A percentile compares a stretch with the other conserved stretches of the same genome.
These are phyloP conservation scores for Hypoxylon trugodes DNA, from an alignment of 495 filamentous ascomycete genomes.

Conservation along the genomic window DNA sequence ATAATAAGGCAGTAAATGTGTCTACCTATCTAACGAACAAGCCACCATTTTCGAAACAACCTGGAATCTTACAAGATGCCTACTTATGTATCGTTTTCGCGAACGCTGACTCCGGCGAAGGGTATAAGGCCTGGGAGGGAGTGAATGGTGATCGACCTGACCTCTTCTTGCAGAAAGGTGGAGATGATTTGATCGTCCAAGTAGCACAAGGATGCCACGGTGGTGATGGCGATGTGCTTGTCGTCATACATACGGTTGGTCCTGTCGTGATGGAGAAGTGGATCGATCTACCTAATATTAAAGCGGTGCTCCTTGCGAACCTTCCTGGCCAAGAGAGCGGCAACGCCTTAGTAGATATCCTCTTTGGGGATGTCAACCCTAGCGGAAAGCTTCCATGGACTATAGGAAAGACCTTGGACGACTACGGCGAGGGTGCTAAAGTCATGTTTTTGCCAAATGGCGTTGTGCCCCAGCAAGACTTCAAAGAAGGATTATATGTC, in stretches of 20 bases:
- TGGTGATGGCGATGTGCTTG: constrained; percentile 73
- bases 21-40: constrained; percentile 69
- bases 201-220: constrained; percentile 76
- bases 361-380: constrained; percentile 86
- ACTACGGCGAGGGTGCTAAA: constrained; percentile 83
- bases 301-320: constrained; percentile 85
- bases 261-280: constrained; percentile 86
- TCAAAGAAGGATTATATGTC: constrained; percentile 82
- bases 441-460: constrained; percentile 79
- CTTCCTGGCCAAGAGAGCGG: constrained; percentile 92
- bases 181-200: constrained; percentile 73
- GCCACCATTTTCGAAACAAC: constrained; percentile 40
- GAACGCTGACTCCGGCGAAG: constrained; percentile 70
- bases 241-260: constrained; percentile 91
- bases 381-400: constrained; percentile 92
- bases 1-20: constrained; percentile 68
- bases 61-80: constrained; percentile 55
- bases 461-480: constrained; percentile 82
- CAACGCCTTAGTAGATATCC: constrained; percentile 80
- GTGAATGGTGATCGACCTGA: constrained; percentile 86
- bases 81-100: constrained; percentile 76
- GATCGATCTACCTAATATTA: constrained; percentile 80
- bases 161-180: constrained; percentile 77
- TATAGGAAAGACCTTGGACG: constrained; percentile 78
- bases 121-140: constrained; percentile 67